Conservation (phyloP, 257 asterid genomes). For the Salvia miltiorrhiza region DNA sequence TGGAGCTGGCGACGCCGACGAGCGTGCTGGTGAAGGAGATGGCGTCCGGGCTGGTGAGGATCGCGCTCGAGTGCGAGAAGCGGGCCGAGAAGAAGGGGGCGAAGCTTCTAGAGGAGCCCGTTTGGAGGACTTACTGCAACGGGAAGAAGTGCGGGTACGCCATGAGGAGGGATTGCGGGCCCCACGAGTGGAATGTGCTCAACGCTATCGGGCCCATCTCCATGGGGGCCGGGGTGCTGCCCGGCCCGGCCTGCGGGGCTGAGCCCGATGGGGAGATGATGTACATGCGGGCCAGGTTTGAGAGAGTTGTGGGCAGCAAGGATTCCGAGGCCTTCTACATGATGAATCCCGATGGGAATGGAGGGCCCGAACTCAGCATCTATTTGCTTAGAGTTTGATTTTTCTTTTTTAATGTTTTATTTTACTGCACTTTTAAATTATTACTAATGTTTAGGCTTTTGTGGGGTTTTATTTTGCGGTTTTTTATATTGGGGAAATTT, state of each 20-base stretch:
- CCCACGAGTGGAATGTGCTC: conserved; percentile 77
- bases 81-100: conserved; percentile 40
- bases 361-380: conserved; percentile 93
- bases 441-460: conserved; percentile 1
- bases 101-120: conserved; percentile 58
- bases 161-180: conserved; percentile 73
- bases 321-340: conserved; percentile 96
- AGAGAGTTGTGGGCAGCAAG: conserved; percentile 85
- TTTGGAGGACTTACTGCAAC: conserved; percentile 89
- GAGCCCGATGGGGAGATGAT: conserved; percentile 67
- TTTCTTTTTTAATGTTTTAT: background rate
- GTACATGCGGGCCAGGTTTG: conserved; percentile 96
- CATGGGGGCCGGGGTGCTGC: conserved; percentile 97
- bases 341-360: conserved; percentile 94
- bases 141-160: conserved; percentile 90
- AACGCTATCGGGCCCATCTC: conserved; percentile 76
- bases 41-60: conserved; percentile 85
- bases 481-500: background rate
- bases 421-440: background rate
- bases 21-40: conserved; percentile 71
- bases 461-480: background rate
- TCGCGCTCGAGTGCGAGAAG: conserved; percentile 78
- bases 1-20: conserved; percentile 74
- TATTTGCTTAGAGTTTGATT: conserved; percentile 73
- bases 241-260: conserved; percentile 40